Percentiles rank a stretch among this genome's conserved stretches.
Conservation (phyloP, 768 basidiomycete species). For the Suillus paluster region DNA sequence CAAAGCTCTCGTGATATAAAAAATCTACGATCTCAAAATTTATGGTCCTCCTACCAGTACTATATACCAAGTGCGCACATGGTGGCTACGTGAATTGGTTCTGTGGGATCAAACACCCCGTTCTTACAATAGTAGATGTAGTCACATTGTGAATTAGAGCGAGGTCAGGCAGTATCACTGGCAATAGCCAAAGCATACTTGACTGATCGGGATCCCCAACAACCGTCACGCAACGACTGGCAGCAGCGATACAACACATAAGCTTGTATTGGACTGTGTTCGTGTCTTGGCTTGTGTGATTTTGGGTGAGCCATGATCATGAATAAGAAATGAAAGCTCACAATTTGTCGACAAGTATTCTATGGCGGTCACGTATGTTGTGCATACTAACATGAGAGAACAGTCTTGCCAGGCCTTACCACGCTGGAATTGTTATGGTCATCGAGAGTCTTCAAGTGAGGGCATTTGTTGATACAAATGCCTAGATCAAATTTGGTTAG, state of each 20-base stretch:
- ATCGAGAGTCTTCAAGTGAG: neutral
- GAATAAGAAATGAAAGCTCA: neutral
- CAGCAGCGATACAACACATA: slow-evolving; percentile 66
- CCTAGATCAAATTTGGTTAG: slow-evolving; percentile 49
- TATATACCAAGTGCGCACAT: no score
- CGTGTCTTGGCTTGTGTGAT: slow-evolving; percentile 66
- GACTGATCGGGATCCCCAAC: slow-evolving; percentile 95
- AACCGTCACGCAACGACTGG: slow-evolving; percentile 64
- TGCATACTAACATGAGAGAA: neutral
- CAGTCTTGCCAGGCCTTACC: neutral
- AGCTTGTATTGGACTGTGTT: slow-evolving; percentile 83
- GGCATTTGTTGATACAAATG: slow-evolving; percentile 80
- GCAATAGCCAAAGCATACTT: no score
- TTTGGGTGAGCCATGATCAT: neutral
- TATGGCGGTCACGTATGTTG: no score
- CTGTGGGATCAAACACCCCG: no score
- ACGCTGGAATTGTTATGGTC: neutral
- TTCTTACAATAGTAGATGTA: no score
- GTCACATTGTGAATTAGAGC: no score
- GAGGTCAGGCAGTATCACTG: no score
- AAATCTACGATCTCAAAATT: no score
- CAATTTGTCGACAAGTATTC: no score
- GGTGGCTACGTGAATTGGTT: no score
- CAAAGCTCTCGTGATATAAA: no score
- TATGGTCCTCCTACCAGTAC: no score